Evolutionary conservation across 371 early-diverging fungal genomes (phyloP).

Genomic region (Mortierella sp.): DNA sequence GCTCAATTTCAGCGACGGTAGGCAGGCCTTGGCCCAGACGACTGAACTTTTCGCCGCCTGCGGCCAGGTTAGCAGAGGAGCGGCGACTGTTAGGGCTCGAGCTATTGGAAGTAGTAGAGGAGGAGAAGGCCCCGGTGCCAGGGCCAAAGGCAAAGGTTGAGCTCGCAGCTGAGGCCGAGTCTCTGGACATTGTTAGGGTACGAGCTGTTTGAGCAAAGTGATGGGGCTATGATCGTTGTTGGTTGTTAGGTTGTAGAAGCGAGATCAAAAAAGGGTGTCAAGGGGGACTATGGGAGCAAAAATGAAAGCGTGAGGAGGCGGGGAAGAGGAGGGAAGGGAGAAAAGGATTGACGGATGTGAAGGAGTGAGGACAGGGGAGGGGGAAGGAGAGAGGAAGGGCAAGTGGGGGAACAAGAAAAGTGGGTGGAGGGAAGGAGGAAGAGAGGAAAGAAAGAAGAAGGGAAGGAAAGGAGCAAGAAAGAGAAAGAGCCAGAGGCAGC

Average conservation of each 20-base stretch:
- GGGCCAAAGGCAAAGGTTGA: constrained; percentile 21
- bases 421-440: neutral
- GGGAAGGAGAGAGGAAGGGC: neutral
- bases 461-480: neutral
- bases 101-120: constrained; percentile 9
- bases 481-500: no score
- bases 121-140: constrained; percentile 23
- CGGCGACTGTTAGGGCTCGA: constrained; percentile 43
- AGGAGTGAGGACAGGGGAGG: neutral
- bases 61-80: constrained; percentile 29
- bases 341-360: neutral
- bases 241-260: neutral
- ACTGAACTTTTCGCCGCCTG: constrained; percentile 43
- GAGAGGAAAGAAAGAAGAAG: neutral
- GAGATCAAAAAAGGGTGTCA: neutral
- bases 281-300: neutral
- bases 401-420: neutral
- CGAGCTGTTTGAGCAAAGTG: neutral
- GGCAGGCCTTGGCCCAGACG: constrained; percentile 42
- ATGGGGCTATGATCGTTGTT: neutral
- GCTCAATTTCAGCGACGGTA: constrained; percentile 49
- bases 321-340: neutral
- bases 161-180: constrained; percentile 17
- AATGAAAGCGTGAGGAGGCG: neutral
- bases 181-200: constrained; percentile 23